A percentile compares a stretch with the other conserved stretches of the same genome.
phyloP scores from a whole-genome alignment of 768 basidiomycete species.

The Hericium erinaceus region DNA sequence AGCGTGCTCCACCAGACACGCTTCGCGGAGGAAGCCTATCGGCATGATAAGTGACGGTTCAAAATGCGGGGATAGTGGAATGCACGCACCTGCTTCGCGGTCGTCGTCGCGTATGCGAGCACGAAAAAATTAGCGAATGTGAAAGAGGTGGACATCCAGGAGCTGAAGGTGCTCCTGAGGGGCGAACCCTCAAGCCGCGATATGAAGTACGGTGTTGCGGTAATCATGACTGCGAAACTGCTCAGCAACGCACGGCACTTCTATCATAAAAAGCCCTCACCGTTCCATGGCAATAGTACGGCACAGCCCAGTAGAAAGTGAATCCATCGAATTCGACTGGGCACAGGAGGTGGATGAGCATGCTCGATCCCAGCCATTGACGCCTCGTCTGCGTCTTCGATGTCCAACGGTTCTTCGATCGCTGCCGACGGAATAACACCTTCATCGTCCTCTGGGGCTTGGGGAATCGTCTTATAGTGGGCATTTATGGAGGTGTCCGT shows the following conservation, averaged over 20 bases:
- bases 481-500: conserved; percentile 1
- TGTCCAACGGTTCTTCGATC: not conserved
- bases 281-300: conserved; percentile 84
- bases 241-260: not conserved
- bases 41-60: not conserved
- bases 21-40: conserved; percentile 50
- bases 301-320: conserved; percentile 72
- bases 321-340: conserved; percentile 47
- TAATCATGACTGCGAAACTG: conserved; percentile 64
- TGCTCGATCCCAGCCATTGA: not conserved
- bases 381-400: conserved; percentile 4
- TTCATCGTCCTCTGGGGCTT: not conserved
- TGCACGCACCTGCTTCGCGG: conserved; percentile 52
- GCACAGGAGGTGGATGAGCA: conserved; percentile 20
- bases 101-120: conserved; percentile 65
- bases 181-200: conserved; percentile 56
- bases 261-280: conserved; percentile 30
- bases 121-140: conserved; percentile 60
- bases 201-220: conserved; percentile 74
- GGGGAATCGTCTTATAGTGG: conserved; percentile 8
- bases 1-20: conserved; percentile 45
- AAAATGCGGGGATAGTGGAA: not conserved
- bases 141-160: conserved; percentile 35
- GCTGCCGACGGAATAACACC: not conserved
- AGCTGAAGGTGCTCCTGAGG: conserved; percentile 38